Evolutionary conservation across 1,284 basidiomycete species (phyloP).

Genomic region (Thelephora terrestris): DNA sequence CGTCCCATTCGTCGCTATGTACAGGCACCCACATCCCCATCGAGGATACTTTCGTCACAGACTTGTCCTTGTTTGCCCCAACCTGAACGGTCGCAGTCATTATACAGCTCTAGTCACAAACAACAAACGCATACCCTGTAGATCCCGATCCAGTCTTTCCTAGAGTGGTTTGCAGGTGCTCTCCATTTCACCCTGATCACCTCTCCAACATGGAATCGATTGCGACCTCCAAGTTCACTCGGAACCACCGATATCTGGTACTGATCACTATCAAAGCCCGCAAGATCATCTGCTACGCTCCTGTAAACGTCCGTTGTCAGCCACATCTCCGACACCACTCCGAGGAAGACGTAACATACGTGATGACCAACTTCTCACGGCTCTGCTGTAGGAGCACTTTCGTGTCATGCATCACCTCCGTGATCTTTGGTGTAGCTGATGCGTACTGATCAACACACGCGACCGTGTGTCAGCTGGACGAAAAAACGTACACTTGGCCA

Average conservation of each 20-base stretch:
- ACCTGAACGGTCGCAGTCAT: conserved; percentile 36
- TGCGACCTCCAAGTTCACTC: conserved; percentile 34
- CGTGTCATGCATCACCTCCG: conserved; percentile 85
- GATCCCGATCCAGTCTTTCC: conserved; percentile 96
- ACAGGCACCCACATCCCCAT: conserved; percentile 91
- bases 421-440: conserved; percentile 49
- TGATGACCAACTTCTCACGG: conserved; percentile 80
- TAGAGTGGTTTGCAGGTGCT: conserved; percentile 79
- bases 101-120: conserved; percentile 4
- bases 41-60: conserved; percentile 81
- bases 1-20: conserved; percentile 84
- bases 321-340: conserved; percentile 2
- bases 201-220: conserved; percentile 83
- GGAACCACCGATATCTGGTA: conserved; percentile 64
- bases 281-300: conserved; percentile 74
- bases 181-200: conserved; percentile 83
- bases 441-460: not conserved
- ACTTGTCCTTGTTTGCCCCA: conserved; percentile 74
- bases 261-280: conserved; percentile 67
- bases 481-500: conserved; percentile 66
- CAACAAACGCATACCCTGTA: conserved; percentile 48
- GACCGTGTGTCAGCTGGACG: not conserved
- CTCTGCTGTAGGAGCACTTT: conserved; percentile 88
- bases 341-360: conserved; percentile 38
- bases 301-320: conserved; percentile 28